Base-by-base conservation (phyloP, 768 basidiomycete species). In the Neoboletus subvelutipes region DNA sequence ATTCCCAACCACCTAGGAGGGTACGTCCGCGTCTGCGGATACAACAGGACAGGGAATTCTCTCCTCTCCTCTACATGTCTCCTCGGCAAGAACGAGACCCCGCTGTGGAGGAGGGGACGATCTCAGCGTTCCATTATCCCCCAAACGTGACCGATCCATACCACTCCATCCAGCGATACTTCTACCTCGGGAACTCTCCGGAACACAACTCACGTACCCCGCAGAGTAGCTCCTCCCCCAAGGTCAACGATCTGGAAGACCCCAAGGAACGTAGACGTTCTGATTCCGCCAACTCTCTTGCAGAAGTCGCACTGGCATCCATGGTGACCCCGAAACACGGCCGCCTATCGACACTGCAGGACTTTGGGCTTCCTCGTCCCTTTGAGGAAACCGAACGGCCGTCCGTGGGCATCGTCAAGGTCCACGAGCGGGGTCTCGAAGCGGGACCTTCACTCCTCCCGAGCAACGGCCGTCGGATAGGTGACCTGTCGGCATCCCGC, bases 51-150 rank as follows among this genome's bases (percentile, higher is more conserved):
- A 15, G 52, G n/a, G 58, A 61, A 43, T 68, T 70, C 12, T 41
- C 68, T 12, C 66, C 68, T 31, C 66, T 70, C 45, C 61, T 68
- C 39, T 22, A 60, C 3, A 56, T 63, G 43, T 55, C 68, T 33
- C 63, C 61, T 3, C 29, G 24, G 6, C 46, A n/a, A 12, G 50
- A 49, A 18, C 50, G 15, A 33, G n/a, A n/a, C 31, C 8, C 10
- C 6, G 5, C 28, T 36, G 15, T 6, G 10, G 55, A 55, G 20
- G 59, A 52, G 22, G 58, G 55, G 22, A 63, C 20, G 37, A 39
- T 53, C n/a, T 40, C 26, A 26, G 36, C 33, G 15, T 33, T 43
- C n/a, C 42, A 33, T 49, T 54, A 45, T 42, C 5, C 50, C 17
- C 24, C 29, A 52, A 31, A 29, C 34, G 18, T 11, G 36, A 45